These are phyloP conservation scores for Chrysoporthe puriensis DNA, from an alignment of 2,329 filamentous ascomycete genomes.

Conservation along the genomic window DNA sequence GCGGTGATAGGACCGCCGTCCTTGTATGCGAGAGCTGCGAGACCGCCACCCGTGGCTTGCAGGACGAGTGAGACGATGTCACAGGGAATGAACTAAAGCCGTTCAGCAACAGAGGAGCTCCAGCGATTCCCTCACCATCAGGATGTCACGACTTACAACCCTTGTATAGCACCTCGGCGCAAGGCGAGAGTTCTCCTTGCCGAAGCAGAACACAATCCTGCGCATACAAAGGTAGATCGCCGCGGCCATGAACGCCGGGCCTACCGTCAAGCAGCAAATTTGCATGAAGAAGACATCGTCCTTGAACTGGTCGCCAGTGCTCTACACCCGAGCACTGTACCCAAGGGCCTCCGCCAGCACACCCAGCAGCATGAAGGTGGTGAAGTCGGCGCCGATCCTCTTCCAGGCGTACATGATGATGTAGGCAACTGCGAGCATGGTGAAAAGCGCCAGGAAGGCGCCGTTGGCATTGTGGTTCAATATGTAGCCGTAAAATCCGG, in stretches of 20 bases:
- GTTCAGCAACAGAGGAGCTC: background rate
- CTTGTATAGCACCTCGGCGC: constrained; percentile 52
- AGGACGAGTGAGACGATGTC: constrained; percentile 64
- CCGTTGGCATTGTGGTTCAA: constrained; percentile 58
- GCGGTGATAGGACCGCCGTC: constrained; percentile 39
- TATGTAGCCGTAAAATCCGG: constrained; percentile 56
- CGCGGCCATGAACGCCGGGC: constrained; percentile 66
- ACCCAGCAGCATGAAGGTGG: constrained; percentile 57
- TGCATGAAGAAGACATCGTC: constrained; percentile 56
- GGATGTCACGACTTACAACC: constrained; percentile 42
- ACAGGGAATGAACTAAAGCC: constrained; percentile 63
- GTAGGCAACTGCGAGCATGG: constrained; percentile 46
- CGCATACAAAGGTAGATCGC: constrained; percentile 66
- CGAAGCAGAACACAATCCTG: constrained; percentile 52
- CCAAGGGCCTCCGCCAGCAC: constrained; percentile 60
- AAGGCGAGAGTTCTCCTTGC: constrained; percentile 52
- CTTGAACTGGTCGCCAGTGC: constrained; percentile 57
- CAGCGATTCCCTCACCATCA: background rate
- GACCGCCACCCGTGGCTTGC: constrained; percentile 62
- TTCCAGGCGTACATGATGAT: constrained; percentile 46
- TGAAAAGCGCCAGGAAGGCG: constrained; percentile 55
- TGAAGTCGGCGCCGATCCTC: constrained; percentile 54
- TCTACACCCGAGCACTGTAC: constrained; percentile 60
- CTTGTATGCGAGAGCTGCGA: constrained; percentile 50
- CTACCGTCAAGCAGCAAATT: constrained; percentile 65